Conservation (phyloP, 208 protist species). For the Trypanosoma rangeli region DNA sequence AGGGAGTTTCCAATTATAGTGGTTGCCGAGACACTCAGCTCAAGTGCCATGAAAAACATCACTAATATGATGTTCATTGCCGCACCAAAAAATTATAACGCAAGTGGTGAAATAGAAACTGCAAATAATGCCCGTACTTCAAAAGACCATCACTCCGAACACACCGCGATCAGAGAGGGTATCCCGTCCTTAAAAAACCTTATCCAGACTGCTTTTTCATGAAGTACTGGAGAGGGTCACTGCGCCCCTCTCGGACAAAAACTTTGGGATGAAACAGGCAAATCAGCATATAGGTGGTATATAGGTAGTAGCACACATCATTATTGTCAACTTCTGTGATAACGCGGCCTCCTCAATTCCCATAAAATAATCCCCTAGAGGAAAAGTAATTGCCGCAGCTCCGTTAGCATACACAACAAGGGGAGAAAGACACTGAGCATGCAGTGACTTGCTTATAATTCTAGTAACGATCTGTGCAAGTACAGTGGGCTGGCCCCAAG, state of each 20-base stretch:
- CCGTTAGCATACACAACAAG: slow-evolving; percentile 52
- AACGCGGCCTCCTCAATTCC: slow-evolving; percentile 57
- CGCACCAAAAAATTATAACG: slow-evolving; percentile 57
- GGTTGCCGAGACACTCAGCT: slow-evolving; percentile 60
- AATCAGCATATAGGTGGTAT: slow-evolving; percentile 43
- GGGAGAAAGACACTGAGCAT: slow-evolving; percentile 51
- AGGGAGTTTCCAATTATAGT: slow-evolving; percentile 70
- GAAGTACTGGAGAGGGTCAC: slow-evolving; percentile 60
- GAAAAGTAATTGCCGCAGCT: slow-evolving; percentile 47
- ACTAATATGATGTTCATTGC: slow-evolving; percentile 53
- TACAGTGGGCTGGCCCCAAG: slow-evolving; percentile 53
- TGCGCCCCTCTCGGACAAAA: slow-evolving; percentile 42
- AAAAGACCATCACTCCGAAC: slow-evolving; percentile 81
- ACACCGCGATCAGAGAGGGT: slow-evolving; percentile 55
- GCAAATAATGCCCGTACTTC: slow-evolving; percentile 65
- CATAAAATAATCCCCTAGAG: slow-evolving; percentile 53
- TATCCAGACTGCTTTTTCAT: slow-evolving; percentile 38
- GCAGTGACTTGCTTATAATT: slow-evolving; percentile 64
- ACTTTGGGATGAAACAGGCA: slow-evolving; percentile 52
- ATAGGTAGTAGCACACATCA: slow-evolving; percentile 37
- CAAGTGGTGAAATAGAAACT: slow-evolving; percentile 34
- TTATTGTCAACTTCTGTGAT: slow-evolving; percentile 36
- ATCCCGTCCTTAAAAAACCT: slow-evolving; percentile 54
- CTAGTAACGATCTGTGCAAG: slow-evolving; percentile 58
- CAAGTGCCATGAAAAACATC: slow-evolving; percentile 64